Evolutionary conservation across 495 filamentous ascomycete species (phyloP).

Genomic region (Penicillium bovifimosum): DNA sequence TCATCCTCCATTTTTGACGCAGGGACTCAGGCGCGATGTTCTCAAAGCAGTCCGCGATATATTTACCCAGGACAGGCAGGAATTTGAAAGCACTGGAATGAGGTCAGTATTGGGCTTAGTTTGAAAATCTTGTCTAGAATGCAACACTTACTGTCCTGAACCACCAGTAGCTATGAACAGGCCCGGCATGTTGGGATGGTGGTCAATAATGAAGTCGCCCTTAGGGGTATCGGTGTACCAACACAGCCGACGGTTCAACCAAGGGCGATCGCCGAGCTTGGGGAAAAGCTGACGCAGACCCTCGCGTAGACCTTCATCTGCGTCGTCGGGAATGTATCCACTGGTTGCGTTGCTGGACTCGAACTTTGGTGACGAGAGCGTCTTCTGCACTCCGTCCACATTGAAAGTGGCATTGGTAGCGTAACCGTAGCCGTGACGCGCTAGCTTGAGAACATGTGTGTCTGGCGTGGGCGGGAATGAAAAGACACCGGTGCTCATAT

Average conservation of each 20-base stretch:
- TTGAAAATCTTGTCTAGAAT: conserved; percentile 18
- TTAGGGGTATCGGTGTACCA: conserved; percentile 59
- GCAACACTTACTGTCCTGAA: conserved; percentile 54
- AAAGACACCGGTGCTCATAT: conserved; percentile 67
- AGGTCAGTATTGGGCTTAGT: background rate
- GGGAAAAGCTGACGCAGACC: conserved; percentile 57
- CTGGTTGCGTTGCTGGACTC: conserved; percentile 26
- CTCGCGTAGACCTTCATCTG: conserved; percentile 48
- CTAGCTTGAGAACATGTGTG: conserved; percentile 63
- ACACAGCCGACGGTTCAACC: conserved; percentile 38
- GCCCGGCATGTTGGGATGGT: conserved; percentile 55
- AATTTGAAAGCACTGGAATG: conserved; percentile 65
- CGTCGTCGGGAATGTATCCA: conserved; percentile 49
- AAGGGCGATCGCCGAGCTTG: conserved; percentile 52
- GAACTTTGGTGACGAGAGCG: conserved; percentile 26
- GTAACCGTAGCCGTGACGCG: conserved; percentile 70
- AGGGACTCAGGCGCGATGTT: conserved; percentile 44
- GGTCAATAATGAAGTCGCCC: conserved; percentile 68
- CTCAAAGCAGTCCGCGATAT: conserved; percentile 58
- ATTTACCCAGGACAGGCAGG: conserved; percentile 67
- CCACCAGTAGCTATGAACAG: conserved; percentile 74
- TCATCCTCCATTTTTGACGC: conserved; percentile 53
- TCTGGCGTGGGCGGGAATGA: conserved; percentile 56
- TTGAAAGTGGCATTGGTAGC: conserved; percentile 33
- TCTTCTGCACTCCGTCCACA: conserved; percentile 9